Base-by-base conservation (phyloP, 2,329 filamentous ascomycete species). In the Thelonectria discophora region DNA sequence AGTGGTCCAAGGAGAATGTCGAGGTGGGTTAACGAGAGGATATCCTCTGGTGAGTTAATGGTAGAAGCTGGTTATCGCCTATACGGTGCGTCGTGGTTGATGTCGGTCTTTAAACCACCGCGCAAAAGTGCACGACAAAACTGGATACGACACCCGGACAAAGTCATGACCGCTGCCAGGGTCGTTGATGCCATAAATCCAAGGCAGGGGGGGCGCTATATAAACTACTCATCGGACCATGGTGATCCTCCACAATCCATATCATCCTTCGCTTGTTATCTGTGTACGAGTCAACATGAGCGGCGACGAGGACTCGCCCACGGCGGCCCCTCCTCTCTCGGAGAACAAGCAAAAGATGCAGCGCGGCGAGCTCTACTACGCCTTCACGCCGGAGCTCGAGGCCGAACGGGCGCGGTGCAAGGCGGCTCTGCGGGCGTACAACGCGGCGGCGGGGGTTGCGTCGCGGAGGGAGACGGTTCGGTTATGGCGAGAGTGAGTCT, bases 401-500 rank as follows among this genome's bases (percentile, higher is more conserved):
- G 86, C 83, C 1, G 88, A 84, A 40, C 85, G 92, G 17, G 78
- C 79, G n/a, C 82, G 87, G 13, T 92, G 89, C 74, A 82, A 82
- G 43, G 75, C 79, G 32, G 90, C 91, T 0, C 87, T 84, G 68
- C 75, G 82, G 20, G 81, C 80, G 21, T 93, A 88, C 78, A 94
- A 93, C 75, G 81, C 80, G 49, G 81, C 80, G 48, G 83, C 86
- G 1, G 84, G 83, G 8, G 83, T 89, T 6, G 81, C 85, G 5
- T 76, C 86, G 2, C 84, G 91, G 42, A 82, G 92, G 59, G 80
- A 81, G 34, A 79, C 87, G 37, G 83, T 91, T 1, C 85, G 90
- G 72, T 77, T 94, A 42, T 93, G 88, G 84, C 86, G 85, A 78
- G 85, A 89, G 91, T 93, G 81, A 81, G 85, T 81, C 21, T n/a